These are phyloP conservation scores for Teratosphaeria epicoccoides DNA, from an alignment of 2,329 filamentous ascomycete species.

Conservation along the genomic window DNA sequence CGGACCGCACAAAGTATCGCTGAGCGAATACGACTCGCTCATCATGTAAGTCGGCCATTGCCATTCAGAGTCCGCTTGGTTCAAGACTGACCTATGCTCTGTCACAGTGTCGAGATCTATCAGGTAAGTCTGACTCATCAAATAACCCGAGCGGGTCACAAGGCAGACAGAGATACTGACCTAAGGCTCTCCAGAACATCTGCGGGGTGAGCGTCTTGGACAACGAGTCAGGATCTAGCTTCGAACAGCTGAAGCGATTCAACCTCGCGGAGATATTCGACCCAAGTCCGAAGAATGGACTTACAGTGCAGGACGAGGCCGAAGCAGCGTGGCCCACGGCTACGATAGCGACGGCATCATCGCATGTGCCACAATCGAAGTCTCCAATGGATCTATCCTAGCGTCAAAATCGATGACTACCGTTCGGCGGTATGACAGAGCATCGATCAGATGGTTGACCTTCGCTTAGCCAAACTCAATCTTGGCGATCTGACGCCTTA, in stretches of 20 bases:
- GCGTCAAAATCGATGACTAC: not conserved
- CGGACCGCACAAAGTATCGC: constrained; percentile 60
- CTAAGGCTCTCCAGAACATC: constrained; percentile 45
- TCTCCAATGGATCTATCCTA: not conserved
- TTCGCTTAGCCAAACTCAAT: not conserved
- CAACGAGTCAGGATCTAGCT: constrained; percentile 40
- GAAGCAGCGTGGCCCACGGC: not conserved
- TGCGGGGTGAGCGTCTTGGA: constrained; percentile 72
- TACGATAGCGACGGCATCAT: not conserved
- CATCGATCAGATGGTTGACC: not conserved
- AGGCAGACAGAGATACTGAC: constrained; percentile 2
- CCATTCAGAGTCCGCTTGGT: not conserved
- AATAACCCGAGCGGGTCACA: not conserved
- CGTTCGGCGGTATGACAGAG: not conserved
- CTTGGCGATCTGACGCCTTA: not conserved
- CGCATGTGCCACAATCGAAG: not conserved
- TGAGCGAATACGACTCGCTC: constrained; percentile 67
- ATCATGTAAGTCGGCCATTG: constrained; percentile 42
- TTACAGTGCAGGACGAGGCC: not conserved
- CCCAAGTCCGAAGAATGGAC: constrained; percentile 30
- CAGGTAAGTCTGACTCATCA: constrained; percentile 45
- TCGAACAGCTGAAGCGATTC: constrained; percentile 63
- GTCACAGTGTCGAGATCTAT: constrained; percentile 55
- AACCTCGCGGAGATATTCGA: constrained; percentile 62
- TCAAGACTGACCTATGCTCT: not conserved